Base-by-base conservation (phyloP, 768 basidiomycete species). In the Leccinum fibrillosum region DNA sequence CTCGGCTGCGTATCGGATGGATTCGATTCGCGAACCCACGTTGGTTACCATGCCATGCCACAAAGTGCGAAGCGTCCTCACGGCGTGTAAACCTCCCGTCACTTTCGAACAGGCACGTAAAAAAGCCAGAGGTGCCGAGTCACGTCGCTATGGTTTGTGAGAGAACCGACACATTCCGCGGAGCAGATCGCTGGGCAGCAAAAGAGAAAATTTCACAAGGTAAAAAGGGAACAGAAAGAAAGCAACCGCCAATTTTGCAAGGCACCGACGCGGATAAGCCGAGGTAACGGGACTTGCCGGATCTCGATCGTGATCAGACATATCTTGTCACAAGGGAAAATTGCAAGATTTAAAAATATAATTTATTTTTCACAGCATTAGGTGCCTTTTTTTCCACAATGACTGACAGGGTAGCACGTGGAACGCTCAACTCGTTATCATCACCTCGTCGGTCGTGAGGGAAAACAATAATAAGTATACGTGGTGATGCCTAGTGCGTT, bases 261-360 rank as follows among this genome's bases (percentile, higher is more conserved):
- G 66, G 66, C 63, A 67, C 66, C 64, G 62, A 64, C 61, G 64
- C 59, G 55, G 55, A 42, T 42, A 53, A 59, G 56, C 34, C 23
- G 37, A 61, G n/a, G 49, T 35, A 4, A 49, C 68, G 68, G 68
- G 15, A 55, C 26, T 64, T 68, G 63, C 68, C 67, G 68, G 59
- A 19, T 48, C 25, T 56, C 52, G 61, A 69, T 69, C 61, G 42
- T 44, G 66, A 68, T 61, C 48, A 51, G 35, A 39, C 39, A 47
- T 37, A 39, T 63, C 55, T 55, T 42, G 44, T 62, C 60, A 11
- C 53, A 35, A 49, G 26, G 42, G 21, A 52, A 61, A 30, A 34
- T 26, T 28, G n/a, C 42, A 44, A 44, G 42, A 44, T n/a, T 23
- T n/a, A 17, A 49, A 58, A 49, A 21, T 42, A 57, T 42, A 42